Conservation (phyloP, 129 eudicot species). For the Smallanthus sonchifolius region DNA sequence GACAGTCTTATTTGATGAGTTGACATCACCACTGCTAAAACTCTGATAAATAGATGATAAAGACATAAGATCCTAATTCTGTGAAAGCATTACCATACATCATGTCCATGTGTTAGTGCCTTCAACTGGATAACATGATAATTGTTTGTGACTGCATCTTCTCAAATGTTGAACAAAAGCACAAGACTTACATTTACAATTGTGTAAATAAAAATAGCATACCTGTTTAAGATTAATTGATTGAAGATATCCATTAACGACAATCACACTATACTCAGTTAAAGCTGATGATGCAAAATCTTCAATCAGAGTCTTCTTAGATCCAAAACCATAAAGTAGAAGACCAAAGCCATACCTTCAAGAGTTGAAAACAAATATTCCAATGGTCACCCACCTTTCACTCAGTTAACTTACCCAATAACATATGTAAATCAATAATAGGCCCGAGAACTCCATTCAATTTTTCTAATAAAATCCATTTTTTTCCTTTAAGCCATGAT, state of each 20-base stretch:
- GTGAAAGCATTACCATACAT: background rate
- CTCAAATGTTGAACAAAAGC: background rate
- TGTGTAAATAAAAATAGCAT: constrained; percentile 1
- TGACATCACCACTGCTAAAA: background rate
- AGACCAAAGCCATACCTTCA: constrained; percentile 87
- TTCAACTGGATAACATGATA: background rate
- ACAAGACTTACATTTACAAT: background rate
- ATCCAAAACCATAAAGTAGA: constrained; percentile 94
- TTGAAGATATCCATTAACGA: constrained; percentile 85
- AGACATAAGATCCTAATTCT: background rate
- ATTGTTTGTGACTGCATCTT: background rate
- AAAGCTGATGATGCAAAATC: constrained; percentile 88
- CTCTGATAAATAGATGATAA: background rate
- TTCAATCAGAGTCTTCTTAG: constrained; percentile 82
- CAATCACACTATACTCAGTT: constrained; percentile 65
- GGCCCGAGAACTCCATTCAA: background rate
- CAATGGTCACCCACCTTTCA: constrained; percentile 6
- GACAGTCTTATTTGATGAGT: background rate
- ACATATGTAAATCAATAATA: background rate
- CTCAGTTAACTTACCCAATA: background rate
- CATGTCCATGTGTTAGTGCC: background rate
- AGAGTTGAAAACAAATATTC: constrained; percentile 6
- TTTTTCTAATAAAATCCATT: background rate
- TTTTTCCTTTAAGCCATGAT: background rate
- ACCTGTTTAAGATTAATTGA: constrained; percentile 82